Conservation (phyloP, 768 basidiomycete species). For the Pluteus cervinus region DNA sequence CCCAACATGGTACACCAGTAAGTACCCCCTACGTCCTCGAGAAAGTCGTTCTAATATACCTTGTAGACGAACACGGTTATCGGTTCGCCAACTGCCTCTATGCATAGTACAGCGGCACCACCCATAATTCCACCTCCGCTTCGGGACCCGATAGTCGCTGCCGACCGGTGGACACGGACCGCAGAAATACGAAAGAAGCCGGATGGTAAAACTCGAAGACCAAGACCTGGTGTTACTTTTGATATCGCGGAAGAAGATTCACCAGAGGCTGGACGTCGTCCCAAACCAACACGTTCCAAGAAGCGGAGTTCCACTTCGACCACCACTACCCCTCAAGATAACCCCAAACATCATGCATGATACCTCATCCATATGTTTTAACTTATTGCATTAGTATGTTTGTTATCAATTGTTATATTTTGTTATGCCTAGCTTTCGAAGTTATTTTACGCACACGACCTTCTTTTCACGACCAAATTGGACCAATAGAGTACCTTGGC, state of each 20-base stretch:
- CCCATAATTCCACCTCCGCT: slow-evolving; percentile 48
- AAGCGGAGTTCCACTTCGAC: slow-evolving; percentile 2
- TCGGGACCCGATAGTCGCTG: slow-evolving; percentile 59
- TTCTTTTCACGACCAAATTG: no score
- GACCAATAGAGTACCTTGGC: no score
- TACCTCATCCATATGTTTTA: no score
- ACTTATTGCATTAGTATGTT: not conserved
- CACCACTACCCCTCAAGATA: slow-evolving; percentile 1
- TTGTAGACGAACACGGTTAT: slow-evolving; percentile 62
- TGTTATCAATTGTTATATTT: slow-evolving; percentile 3
- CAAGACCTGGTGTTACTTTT: slow-evolving; percentile 62
- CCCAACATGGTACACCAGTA: slow-evolving; percentile 75
- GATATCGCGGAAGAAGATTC: slow-evolving; percentile 49
- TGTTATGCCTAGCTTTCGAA: slow-evolving; percentile 1
- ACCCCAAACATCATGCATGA: no score
- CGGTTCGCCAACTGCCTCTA: slow-evolving; percentile 70
- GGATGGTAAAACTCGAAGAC: slow-evolving; percentile 31
- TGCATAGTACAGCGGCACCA: slow-evolving; percentile 51
- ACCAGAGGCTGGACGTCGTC: slow-evolving; percentile 30
- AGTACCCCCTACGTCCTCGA: slow-evolving; percentile 19
- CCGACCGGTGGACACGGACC: slow-evolving; percentile 61
- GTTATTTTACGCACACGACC: no score
- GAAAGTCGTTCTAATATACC: slow-evolving; percentile 2
- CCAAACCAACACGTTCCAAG: slow-evolving; percentile 12
- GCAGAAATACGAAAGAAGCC: slow-evolving; percentile 36